Percentiles rank a stretch among this genome's conserved stretches.
phyloP scores from a whole-genome alignment of 1,284 basidiomycete genomes.

The Moesziomyces aphidis region DNA sequence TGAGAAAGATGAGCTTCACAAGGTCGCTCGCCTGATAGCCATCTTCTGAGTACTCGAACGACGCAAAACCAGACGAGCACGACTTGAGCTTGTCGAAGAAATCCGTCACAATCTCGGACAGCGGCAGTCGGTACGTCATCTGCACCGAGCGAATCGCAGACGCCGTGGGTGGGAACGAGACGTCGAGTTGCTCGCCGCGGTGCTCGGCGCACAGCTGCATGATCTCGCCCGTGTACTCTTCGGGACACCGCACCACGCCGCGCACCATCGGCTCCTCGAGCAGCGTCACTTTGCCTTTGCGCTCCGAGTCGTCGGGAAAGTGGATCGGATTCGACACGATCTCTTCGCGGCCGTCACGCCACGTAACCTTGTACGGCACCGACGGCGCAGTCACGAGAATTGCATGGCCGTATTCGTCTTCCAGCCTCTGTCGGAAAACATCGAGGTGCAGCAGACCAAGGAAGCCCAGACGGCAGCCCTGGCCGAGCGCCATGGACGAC shows the following conservation, averaged over 20 bases:
- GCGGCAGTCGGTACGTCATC: slow-evolving; percentile 62
- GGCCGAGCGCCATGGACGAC: slow-evolving; percentile 91
- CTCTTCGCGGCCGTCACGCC: slow-evolving; percentile 49
- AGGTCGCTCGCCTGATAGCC: slow-evolving; percentile 59
- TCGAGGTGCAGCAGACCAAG: slow-evolving; percentile 97
- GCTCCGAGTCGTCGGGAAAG: slow-evolving; percentile 62
- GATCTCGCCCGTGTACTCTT: slow-evolving; percentile 66
- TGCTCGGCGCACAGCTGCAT: slow-evolving; percentile 67
- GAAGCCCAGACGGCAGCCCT: slow-evolving; percentile 94
- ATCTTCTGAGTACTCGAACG: slow-evolving; percentile 63
- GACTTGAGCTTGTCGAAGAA: slow-evolving; percentile 67
- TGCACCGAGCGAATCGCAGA: slow-evolving; percentile 53
- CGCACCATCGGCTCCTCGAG: slow-evolving; percentile 64
- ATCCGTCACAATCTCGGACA: slow-evolving; percentile 66
- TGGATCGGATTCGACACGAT: slow-evolving; percentile 62
- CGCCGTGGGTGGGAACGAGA: slow-evolving; percentile 35
- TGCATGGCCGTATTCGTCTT: slow-evolving; percentile 82
- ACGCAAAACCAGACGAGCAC: slow-evolving; percentile 64
- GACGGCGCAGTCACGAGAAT: slow-evolving; percentile 66
- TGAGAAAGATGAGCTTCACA: slow-evolving; percentile 63
- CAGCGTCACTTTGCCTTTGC: slow-evolving; percentile 40
- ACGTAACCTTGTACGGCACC: slow-evolving; percentile 62
- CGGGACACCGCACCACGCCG: slow-evolving; percentile 61
- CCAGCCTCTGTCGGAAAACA: slow-evolving; percentile 92
- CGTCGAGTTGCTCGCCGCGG: slow-evolving; percentile 63